Percentiles rank a stretch among this genome's conserved stretches.
phyloP scores from a whole-genome alignment of 352 stramenopile genomes.

The Aphanomyces invadans region DNA sequence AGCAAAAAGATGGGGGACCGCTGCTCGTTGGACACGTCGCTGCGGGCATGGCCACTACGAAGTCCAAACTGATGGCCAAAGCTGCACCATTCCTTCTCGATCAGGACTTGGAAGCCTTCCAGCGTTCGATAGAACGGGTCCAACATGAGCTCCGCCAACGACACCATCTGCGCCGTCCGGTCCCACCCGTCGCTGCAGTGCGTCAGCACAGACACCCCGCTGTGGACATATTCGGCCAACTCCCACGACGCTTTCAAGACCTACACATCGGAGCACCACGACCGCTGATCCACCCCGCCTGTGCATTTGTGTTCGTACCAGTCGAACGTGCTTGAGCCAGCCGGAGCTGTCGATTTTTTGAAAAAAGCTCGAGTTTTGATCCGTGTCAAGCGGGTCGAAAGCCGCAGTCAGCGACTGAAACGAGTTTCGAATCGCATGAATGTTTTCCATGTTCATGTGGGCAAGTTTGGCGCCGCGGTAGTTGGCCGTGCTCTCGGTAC shows the following conservation, averaged over 20 bases:
- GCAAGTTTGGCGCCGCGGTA: constrained; percentile 91
- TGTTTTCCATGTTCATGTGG: constrained; percentile 99
- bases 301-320: constrained; percentile 25
- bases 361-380: constrained; percentile 89
- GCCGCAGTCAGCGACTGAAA: constrained; percentile 80
- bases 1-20: constrained; percentile 97
- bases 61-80: constrained; percentile 98
- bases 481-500: constrained; percentile 93
- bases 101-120: constrained; percentile 91
- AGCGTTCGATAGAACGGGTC: constrained; percentile 97
- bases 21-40: constrained; percentile 87
- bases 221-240: constrained; percentile 90
- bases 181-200: constrained; percentile 99
- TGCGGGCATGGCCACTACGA: constrained; percentile 88
- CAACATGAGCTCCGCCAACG: constrained; percentile 93
- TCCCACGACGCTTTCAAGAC: constrained; percentile 90
- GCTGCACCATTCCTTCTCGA: constrained; percentile 99
- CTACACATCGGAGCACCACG: neutral
- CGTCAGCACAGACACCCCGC: constrained; percentile 91
- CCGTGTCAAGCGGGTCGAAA: constrained; percentile 66
- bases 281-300: too few relatives aligned
- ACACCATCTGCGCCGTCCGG: constrained; percentile 95
- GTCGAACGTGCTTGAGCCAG: constrained; percentile 93
- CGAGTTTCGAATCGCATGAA: constrained; percentile 94
- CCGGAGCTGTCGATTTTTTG: constrained; percentile 88